Evolutionary conservation across 2,329 filamentous ascomycete genomes (phyloP), one percentile per base, ranked within the genome.

Genomic region (Penicillium sp.): DNA sequence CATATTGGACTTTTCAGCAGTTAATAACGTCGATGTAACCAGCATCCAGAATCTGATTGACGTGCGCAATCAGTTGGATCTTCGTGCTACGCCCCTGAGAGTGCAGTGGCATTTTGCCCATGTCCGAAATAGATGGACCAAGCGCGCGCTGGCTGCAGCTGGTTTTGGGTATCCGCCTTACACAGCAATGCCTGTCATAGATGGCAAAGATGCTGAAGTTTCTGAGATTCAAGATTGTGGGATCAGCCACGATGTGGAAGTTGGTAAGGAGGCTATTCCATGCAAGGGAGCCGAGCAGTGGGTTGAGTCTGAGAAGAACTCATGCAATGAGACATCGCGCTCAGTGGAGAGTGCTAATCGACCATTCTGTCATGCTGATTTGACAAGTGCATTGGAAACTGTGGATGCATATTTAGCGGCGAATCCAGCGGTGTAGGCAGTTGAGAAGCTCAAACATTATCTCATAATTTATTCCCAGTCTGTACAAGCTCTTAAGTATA

Each of bases 91-190:
- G 0, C 90, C 90, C 0, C 81, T 89, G 10, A 75, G 76, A 1
- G 89, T 95, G 2, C 87, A 95, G 64, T 95, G 89, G 89, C 90
- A 95, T 67, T 84, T 96, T 53, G 86, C 89, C 13, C 84, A 82
- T 67, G 85, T 96, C 71, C 87, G 83, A 69, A 95, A 90, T 71
- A 79, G 86, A 44, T 95, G 90, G 90, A 90, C 88, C 18, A 95
- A 93, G 72, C 85, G 89, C 23, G 89, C 88, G 4, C 80, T 96
- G 32, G 84, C 84, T 2, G 81, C 86, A 0, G 89, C 85, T 22
- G 89, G 89, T 4, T 95, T 96, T 60, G 90, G 89, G 0, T 87
- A 85, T 61, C 88, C 87, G 3, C 6, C 35, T 23, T 22, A 20
- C 20, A 22, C 20, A 7, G 2, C 20, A n/a, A 13, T 14, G n/a